A percentile compares a stretch with the other conserved stretches of the same genome.
phyloP scores from a whole-genome alignment of 2,329 filamentous ascomycete genomes.

The Curvularia spicifera region DNA sequence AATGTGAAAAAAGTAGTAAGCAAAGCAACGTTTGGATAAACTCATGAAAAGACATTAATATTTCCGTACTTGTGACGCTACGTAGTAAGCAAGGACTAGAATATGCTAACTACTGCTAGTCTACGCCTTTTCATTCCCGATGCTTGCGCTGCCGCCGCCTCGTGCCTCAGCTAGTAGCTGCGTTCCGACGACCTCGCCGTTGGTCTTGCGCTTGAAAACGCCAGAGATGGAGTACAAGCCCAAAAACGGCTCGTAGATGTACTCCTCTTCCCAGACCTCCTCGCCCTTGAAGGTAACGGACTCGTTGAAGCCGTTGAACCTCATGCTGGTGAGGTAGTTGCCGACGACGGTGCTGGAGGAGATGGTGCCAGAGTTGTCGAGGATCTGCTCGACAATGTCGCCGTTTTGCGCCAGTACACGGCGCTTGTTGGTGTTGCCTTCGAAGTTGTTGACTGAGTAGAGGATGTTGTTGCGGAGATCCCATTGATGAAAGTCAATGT shows the following conservation, averaged over 20 bases:
- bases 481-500: constrained; percentile 49
- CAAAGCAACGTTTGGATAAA: no score
- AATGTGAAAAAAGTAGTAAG: no score
- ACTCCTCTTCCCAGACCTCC: constrained; percentile 60
- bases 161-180: constrained; percentile 60
- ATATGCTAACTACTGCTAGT: no score
- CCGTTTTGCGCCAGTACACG: constrained; percentile 63
- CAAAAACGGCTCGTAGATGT: constrained; percentile 61
- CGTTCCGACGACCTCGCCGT: constrained; percentile 58
- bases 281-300: constrained; percentile 51
- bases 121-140: constrained; percentile 44
- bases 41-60: background rate
- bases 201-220: constrained; percentile 58
- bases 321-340: constrained; percentile 60
- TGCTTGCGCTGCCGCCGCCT: constrained; percentile 60
- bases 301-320: constrained; percentile 60
- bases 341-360: constrained; percentile 55
- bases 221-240: constrained; percentile 54
- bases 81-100: background rate
- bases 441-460: constrained; percentile 67
- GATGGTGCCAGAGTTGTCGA: constrained; percentile 62
- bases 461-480: constrained; percentile 64
- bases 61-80: background rate
- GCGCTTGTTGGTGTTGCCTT: constrained; percentile 61
- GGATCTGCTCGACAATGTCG: constrained; percentile 59